Evolutionary conservation across 2,329 filamentous ascomycete species (phyloP), one percentile per base, ranked within the genome.

Genomic region (Zopfia rhizophila): DNA sequence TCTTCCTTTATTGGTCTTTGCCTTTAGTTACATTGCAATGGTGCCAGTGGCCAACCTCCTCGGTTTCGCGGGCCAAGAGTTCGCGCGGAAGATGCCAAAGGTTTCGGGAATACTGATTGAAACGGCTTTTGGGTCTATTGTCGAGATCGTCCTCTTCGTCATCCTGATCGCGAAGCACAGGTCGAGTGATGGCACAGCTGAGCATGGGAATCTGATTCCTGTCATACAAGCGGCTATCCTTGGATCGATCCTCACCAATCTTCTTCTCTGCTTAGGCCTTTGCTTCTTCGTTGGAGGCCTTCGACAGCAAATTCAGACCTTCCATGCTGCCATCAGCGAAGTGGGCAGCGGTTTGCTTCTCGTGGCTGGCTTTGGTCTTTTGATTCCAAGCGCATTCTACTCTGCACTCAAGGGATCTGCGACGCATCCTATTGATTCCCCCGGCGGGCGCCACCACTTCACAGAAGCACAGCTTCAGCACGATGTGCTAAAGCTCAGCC

Each of bases 141-240:
- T 94, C 38, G 90, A 95, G 67, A 87, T 94, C 47, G 82, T 94
- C 38, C 75, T 94, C 16, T 93, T 94, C 70, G 84, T 92, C 74
- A 82, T 92, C 4, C 74, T 94, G 25, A 79, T 94, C 41, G 69
- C 73, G 28, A 79, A 78, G 78, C 68, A 69, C 29, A 45, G 52
- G 1, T 48, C 56, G 11, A 51, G 85, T 22, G 55, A 69, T n/a
- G 68, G 72, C 6, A 72, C 70, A 11, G 68, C 63, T 16, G 67
- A 69, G 36, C 64, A 69, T 28, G 63, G 63, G 12, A 65, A 66
- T 16, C 48, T 65, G 8, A 61, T 87, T 51, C 78, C 81, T n/a
- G 88, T 94, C 55, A 90, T 94, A 55, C 85, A 90, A 66, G 89
- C 89, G 33, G 90, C 90, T n/a, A 91, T 95, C 43, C 75, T 94